These are phyloP conservation scores for Xylaria longipes DNA, from an alignment of 495 filamentous ascomycete genomes.

Conservation along the genomic window DNA sequence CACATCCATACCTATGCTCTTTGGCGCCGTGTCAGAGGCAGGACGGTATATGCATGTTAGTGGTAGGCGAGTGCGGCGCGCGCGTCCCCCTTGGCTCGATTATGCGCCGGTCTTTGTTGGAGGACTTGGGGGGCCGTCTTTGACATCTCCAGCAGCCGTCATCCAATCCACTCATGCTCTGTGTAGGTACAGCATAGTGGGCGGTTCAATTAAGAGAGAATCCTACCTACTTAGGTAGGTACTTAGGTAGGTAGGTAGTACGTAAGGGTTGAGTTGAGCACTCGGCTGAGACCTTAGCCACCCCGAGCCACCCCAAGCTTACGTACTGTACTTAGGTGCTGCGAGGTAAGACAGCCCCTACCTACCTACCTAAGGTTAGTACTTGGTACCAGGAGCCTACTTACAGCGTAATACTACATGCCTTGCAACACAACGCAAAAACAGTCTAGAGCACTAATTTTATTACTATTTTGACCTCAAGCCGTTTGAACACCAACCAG, in stretches of 20 bases:
- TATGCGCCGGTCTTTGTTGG: conserved; percentile 20
- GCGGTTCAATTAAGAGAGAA: no score
- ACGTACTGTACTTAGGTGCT: background rate
- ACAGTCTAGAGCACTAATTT: conserved; percentile 1
- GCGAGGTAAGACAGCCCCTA: no score
- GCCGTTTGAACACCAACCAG: background rate
- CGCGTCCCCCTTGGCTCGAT: conserved; percentile 15
- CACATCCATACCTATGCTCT: background rate
- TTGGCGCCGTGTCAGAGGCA: background rate
- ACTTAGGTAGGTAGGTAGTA: background rate
- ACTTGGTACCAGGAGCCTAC: no score
- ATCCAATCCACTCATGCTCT: conserved; percentile 1
- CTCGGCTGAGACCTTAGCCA: background rate
- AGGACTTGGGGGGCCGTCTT: background rate
- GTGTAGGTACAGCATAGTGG: background rate
- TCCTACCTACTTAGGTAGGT: background rate
- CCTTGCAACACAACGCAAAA: no score
- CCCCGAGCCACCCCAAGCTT: background rate
- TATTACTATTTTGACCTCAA: conserved; percentile 15
- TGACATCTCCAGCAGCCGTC: background rate
- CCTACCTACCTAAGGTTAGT: no score
- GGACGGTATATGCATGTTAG: background rate
- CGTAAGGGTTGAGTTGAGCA: background rate
- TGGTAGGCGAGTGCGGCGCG: background rate
- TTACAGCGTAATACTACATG: no score